phyloP scores from a whole-genome alignment of 192 early-diverging fungal genomes.

The Rhizoclosmatium globosum region DNA sequence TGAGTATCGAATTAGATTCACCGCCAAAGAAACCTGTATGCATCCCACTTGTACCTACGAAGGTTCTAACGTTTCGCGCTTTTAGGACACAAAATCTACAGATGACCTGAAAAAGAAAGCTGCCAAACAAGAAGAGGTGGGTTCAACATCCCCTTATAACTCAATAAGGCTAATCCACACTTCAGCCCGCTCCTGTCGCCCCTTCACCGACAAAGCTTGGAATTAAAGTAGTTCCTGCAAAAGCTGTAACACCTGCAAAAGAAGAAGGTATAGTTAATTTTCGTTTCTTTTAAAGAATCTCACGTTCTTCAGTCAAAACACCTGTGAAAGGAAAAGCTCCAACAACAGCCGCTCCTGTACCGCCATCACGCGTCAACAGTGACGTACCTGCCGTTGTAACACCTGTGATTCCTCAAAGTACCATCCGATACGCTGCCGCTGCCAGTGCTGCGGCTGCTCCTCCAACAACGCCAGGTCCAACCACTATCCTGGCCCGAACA shows the following conservation, averaged over 20 bases:
- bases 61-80: background rate
- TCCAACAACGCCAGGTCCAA: slow-evolving; percentile 10
- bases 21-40: background rate
- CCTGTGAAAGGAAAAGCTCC: background rate
- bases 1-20: background rate
- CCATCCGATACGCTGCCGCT: slow-evolving; percentile 33
- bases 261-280: slow-evolving; percentile 45
- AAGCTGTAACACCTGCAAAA: slow-evolving; percentile 44
- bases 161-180: no score
- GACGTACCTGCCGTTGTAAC: slow-evolving; percentile 29
- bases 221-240: slow-evolving; percentile 33
- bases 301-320: background rate
- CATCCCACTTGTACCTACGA: no score
- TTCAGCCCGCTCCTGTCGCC: background rate
- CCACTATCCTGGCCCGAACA: background rate
- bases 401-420: slow-evolving; percentile 32
- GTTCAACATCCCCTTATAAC: no score
- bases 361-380: slow-evolving; percentile 3
- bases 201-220: slow-evolving; percentile 13
- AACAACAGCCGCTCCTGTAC: background rate
- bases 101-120: slow-evolving; percentile 38
- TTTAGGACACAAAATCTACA: slow-evolving; percentile 17
- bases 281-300: background rate
- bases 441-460: slow-evolving; percentile 26
- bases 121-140: no score